Evolutionary conservation across 495 filamentous ascomycete species (phyloP), one percentile per base, ranked within the genome.

Genomic region (Tuber microsphaerosporum): DNA sequence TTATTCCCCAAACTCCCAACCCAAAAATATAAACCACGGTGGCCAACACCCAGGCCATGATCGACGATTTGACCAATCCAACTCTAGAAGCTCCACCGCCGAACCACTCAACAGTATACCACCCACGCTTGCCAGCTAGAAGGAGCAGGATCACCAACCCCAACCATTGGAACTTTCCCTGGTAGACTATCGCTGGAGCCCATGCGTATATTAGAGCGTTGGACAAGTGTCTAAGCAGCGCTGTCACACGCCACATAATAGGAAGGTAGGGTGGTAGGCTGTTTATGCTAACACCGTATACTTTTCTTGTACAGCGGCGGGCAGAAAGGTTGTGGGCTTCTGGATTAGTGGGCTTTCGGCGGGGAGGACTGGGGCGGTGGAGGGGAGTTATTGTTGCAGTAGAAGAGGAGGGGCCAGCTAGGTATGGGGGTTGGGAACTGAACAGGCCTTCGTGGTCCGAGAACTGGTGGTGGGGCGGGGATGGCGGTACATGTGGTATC

Each of bases 81-180:
- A 77, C 77, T 78, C 81, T 80, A 69, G 77, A 77, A 71, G 76
- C 81, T 26, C 75, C 74, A 51, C 81, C 81, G 12, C 81, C 78
- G 71, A 83, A 82, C 81, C 81, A 83, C 68, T 83, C 81, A 20
- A 83, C 79, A 34, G 81, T 83, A 10, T 82, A 75, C 76, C 76
- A 82, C n/a, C 81, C 81, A 43, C 79, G 78, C 76, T 80, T 81
- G 26, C 43, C 73, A 6, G 75, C 74, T 16, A 83, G 56, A 44
- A 81, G 68, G n/a, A 75, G 61, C 26, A 83, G 56, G 39, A 83
- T 74, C 44, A 79, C 42, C 20, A 81, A 73, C 19, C 75, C 74
- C 74, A 74, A 76, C 74, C 78, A 81, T 51, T 83, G 81, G 68
- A 83, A 81, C 9, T 44, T 71, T n/a, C 81, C 78, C 46, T 69